phyloP scores from a whole-genome alignment of 495 filamentous ascomycete species.

The Aspergillus hancockii region DNA sequence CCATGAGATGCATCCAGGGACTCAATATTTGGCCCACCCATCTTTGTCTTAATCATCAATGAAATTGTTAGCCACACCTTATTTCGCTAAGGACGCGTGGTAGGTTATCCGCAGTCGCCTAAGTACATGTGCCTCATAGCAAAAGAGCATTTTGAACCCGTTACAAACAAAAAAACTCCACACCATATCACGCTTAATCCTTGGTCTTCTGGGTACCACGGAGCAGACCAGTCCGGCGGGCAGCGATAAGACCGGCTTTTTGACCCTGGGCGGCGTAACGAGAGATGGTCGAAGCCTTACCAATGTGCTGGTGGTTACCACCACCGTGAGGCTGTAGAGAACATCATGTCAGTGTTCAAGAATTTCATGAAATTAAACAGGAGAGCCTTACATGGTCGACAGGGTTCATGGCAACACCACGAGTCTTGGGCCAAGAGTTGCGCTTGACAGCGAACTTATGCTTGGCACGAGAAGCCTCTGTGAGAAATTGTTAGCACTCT shows the following conservation, averaged over 20 bases:
- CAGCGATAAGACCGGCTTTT: conserved; percentile 99
- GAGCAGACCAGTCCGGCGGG: conserved; percentile 96
- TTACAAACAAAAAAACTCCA: conserved; percentile 50
- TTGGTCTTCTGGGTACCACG: conserved; percentile 99
- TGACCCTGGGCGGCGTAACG: conserved; percentile 97
- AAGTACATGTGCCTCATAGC: conserved; percentile 55
- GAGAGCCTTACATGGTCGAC: conserved; percentile 82
- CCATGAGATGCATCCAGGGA: conserved; percentile 10
- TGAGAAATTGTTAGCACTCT: conserved; percentile 17
- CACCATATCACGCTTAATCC: conserved; percentile 58
- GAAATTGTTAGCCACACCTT: conserved; percentile 48
- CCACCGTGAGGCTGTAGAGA: conserved; percentile 85
- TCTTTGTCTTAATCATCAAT: conserved; percentile 36
- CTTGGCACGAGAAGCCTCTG: conserved; percentile 92
- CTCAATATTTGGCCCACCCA: conserved; percentile 15
- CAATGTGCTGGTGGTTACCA: conserved; percentile 99
- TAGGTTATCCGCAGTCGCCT: conserved; percentile 49
- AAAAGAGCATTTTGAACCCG: conserved; percentile 53
- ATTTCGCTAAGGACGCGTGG: conserved; percentile 49
- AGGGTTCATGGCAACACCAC: conserved; percentile 99
- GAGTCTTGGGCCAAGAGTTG: conserved; percentile 99
- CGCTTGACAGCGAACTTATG: conserved; percentile 99
- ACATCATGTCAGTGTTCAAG: conserved; percentile 31
- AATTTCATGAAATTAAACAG: not conserved
- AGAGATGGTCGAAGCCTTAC: conserved; percentile 99